Conservation (phyloP, 306 rosid genomes). For the Prunus padus region DNA sequence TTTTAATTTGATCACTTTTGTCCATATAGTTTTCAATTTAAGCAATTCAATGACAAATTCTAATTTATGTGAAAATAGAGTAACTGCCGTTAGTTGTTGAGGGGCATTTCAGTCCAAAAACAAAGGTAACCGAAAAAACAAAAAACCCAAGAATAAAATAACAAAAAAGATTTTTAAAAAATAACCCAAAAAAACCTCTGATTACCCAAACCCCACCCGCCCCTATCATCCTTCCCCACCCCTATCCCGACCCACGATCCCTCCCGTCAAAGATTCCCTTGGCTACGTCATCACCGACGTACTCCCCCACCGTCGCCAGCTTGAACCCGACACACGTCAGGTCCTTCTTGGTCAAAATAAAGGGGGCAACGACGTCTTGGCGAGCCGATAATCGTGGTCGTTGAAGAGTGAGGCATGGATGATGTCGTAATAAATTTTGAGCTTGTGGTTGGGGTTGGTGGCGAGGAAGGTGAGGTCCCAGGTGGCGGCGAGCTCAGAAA, state of each 20-base stretch:
- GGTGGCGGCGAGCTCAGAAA: constrained; percentile 12
- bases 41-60: too few relatives aligned
- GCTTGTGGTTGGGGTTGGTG: constrained; percentile 20
- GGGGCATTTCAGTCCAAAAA: too few relatives aligned
- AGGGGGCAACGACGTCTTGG: constrained; percentile 5
- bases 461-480: constrained; percentile 27
- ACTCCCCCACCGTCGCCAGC: not conserved
- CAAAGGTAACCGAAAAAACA: too few relatives aligned
- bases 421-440: constrained; percentile 13
- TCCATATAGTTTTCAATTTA: too few relatives aligned
- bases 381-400: not conserved
- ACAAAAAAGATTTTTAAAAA: too few relatives aligned
- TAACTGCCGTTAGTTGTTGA: too few relatives aligned
- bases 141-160: too few relatives aligned
- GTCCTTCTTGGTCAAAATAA: not conserved
- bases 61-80: too few relatives aligned
- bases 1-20: too few relatives aligned
- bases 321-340: constrained; percentile 9
- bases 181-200: too few relatives aligned
- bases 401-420: constrained; percentile 9
- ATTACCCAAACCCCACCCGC: too few relatives aligned
- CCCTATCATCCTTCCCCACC: too few relatives aligned
- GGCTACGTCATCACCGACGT: not conserved
- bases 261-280: constrained; percentile 9
- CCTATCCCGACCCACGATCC: constrained; percentile 8